Conservation (phyloP, 2,329 filamentous ascomycete genomes). For the Trichoderma sp. region DNA sequence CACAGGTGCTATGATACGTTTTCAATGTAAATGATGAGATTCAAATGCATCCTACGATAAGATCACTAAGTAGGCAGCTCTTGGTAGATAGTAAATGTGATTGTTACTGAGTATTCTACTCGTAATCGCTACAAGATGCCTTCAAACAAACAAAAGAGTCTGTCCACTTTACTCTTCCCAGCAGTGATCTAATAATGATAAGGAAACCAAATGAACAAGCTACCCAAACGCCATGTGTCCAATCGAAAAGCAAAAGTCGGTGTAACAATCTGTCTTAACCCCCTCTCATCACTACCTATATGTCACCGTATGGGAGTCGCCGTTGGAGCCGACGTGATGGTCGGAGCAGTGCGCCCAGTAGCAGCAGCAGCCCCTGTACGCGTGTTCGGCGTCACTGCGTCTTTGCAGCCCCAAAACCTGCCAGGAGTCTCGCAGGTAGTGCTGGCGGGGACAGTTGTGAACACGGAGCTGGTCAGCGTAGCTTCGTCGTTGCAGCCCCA, state of each 20-base stretch:
- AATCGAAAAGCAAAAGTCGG: neutral
- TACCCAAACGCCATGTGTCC: constrained; percentile 12
- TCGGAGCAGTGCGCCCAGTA: constrained; percentile 33
- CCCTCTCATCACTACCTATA: constrained; percentile 33
- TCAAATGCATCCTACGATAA: no score
- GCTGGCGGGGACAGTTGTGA: constrained; percentile 36
- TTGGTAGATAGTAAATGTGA: no score
- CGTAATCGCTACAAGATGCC: constrained; percentile 23
- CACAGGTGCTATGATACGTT: no score
- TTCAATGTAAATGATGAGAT: no score
- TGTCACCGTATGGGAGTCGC: constrained; percentile 39
- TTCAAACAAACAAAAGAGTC: constrained; percentile 4
- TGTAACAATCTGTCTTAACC: neutral
- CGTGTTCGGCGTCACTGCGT: constrained; percentile 47
- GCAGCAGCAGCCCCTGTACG: constrained; percentile 45
- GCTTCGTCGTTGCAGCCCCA: constrained; percentile 52
- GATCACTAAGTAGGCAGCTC: neutral
- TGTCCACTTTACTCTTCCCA: neutral
- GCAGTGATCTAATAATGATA: constrained; percentile 11
- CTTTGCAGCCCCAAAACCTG: constrained; percentile 57
- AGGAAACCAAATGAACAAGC: neutral
- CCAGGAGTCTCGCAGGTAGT: constrained; percentile 55
- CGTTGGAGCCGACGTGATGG: constrained; percentile 40
- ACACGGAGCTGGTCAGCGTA: constrained; percentile 32
- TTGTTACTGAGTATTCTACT: constrained; percentile 6